These are phyloP conservation scores for Trichomonas vaginalis DNA, from an alignment of 208 protist genomes.

Conservation along the genomic window DNA sequence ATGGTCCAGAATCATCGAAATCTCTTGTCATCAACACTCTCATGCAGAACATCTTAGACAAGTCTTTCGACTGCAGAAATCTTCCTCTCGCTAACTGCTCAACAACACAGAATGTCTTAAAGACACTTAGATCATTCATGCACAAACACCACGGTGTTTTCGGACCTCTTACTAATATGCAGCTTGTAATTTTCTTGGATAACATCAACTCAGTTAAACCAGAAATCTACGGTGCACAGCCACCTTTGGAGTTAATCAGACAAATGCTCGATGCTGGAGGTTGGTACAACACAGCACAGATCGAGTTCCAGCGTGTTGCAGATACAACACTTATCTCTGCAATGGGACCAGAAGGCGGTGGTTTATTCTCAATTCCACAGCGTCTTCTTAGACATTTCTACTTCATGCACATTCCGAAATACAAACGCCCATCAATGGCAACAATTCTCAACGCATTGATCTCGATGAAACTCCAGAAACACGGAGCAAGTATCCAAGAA, in stretches of 20 bases:
- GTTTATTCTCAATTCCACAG: slow-evolving; percentile 74
- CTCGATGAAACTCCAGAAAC: slow-evolving; percentile 32
- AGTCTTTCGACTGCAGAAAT: slow-evolving; percentile 43
- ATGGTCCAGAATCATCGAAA: background rate
- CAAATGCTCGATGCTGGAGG: slow-evolving; percentile 81
- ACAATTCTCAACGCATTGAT: slow-evolving; percentile 47
- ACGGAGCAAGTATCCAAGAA: slow-evolving; percentile 47
- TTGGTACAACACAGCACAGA: slow-evolving; percentile 80
- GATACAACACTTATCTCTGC: slow-evolving; percentile 75
- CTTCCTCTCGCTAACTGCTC: slow-evolving; percentile 83
- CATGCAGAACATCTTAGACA: background rate
- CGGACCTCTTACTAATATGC: slow-evolving; percentile 47
- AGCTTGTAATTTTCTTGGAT: slow-evolving; percentile 75
- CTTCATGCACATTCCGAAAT: slow-evolving; percentile 37
- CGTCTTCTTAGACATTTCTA: slow-evolving; percentile 91
- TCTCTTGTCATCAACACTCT: background rate
- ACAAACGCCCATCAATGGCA: slow-evolving; percentile 25
- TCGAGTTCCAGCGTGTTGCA: slow-evolving; percentile 72
- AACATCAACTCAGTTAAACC: slow-evolving; percentile 86
- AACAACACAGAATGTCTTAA: background rate
- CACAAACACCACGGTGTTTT: background rate
- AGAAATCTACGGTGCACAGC: slow-evolving; percentile 81
- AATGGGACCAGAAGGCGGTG: slow-evolving; percentile 76
- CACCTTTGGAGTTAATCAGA: slow-evolving; percentile 82
- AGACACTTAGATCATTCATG: background rate